phyloP scores from a whole-genome alignment of 1,139 yeast genomes.

The Saccharomyces hybrid region DNA sequence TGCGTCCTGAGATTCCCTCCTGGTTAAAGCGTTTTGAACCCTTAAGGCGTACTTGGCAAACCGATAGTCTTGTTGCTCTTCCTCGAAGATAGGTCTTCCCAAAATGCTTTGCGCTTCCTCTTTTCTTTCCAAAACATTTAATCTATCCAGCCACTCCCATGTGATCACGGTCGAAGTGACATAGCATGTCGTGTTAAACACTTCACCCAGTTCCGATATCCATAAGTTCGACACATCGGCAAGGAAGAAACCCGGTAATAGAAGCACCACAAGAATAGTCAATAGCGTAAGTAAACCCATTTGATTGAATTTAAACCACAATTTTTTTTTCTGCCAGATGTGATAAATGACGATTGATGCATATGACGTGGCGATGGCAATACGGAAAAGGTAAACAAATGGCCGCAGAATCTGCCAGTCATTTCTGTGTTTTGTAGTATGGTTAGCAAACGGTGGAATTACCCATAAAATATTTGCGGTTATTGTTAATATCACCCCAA shows the following conservation, averaged over 20 bases:
- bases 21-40: slow-evolving; percentile 21
- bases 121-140: slow-evolving; percentile 51
- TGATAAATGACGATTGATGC: slow-evolving; percentile 60
- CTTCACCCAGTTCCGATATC: slow-evolving; percentile 64
- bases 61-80: slow-evolving; percentile 32
- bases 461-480: slow-evolving; percentile 67
- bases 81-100: slow-evolving; percentile 74
- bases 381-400: slow-evolving; percentile 68
- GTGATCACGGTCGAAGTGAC: slow-evolving; percentile 70
- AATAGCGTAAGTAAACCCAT: slow-evolving; percentile 50
- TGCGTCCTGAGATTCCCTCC: slow-evolving; percentile 1
- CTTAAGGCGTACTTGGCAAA: slow-evolving; percentile 27
- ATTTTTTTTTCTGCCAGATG: slow-evolving; percentile 40
- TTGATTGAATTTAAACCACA: slow-evolving; percentile 44
- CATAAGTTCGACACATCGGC: slow-evolving; percentile 71
- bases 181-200: slow-evolving; percentile 64
- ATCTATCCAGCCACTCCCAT: slow-evolving; percentile 84
- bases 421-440: slow-evolving; percentile 9
- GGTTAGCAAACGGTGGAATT: slow-evolving; percentile 37
- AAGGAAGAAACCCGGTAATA: slow-evolving; percentile 68
- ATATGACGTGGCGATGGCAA: slow-evolving; percentile 66
- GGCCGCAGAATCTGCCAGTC: slow-evolving; percentile 53
- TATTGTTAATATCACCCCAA: slow-evolving; percentile 53
- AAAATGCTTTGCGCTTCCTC: slow-evolving; percentile 71
- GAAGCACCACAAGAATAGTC: slow-evolving; percentile 51